phyloP scores from a whole-genome alignment of 78 protist species.

The Dictyostelium firmibasis region DNA sequence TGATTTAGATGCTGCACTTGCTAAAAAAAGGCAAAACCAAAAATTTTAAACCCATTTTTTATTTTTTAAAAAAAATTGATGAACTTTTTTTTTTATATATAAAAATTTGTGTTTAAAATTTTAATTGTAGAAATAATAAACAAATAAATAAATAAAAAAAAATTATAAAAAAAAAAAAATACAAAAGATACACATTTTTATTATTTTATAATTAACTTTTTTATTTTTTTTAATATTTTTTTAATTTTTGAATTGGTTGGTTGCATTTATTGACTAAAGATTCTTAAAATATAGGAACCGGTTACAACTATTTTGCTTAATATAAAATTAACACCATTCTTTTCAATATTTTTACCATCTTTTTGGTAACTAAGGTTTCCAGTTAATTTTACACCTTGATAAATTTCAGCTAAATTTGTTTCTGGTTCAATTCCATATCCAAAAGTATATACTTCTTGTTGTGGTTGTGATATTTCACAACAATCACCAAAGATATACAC shows the following conservation, averaged over 20 bases:
- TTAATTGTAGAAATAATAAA: neutral
- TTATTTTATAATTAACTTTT: too few relatives aligned
- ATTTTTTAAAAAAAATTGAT: too few relatives aligned
- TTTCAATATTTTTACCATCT: neutral
- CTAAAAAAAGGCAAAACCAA: slow-evolving; percentile 1
- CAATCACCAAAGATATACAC: neutral
- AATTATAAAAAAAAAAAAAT: too few relatives aligned
- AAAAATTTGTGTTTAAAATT: neutral
- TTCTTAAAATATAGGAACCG: neutral
- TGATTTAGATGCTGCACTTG: slow-evolving; percentile 66
- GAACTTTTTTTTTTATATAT: too few relatives aligned
- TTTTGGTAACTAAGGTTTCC: neutral
- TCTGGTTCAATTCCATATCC: neutral
- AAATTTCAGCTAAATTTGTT: neutral
- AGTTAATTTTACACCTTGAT: neutral
- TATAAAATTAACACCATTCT: neutral
- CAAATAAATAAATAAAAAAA: too few relatives aligned
- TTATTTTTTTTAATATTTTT: too few relatives aligned
- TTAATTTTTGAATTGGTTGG: too few relatives aligned
- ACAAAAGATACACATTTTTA: too few relatives aligned
- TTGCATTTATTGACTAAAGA: neutral
- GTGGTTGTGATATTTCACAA: neutral
- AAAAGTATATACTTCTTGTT: neutral
- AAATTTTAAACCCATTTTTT: neutral
- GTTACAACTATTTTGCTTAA: neutral